Base-by-base conservation (phyloP, 2,329 filamentous ascomycete genomes). In the Colletotrichum sp. region DNA sequence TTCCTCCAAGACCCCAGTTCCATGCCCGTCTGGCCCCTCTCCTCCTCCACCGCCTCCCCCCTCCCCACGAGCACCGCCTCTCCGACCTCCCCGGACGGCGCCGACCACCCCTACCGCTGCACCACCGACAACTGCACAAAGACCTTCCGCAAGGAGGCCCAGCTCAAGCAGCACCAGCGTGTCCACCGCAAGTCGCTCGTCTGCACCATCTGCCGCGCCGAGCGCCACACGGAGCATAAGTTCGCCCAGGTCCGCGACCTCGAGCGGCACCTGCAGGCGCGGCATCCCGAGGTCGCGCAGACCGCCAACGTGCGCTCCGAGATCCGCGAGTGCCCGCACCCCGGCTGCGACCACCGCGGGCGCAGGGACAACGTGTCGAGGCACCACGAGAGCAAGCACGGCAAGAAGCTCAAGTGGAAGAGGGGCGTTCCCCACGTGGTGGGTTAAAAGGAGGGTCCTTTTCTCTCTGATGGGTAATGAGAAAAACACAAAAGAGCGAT, bases 241-340 rank as follows among this genome's bases (percentile, higher is more conserved):
- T 78, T 78, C 69, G 77, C 77, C 48, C 77, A 78, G 69, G 77
- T 78, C 10, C 77, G 77, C 15, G 77, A 78, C 64, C 77, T 78
- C 69, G 77, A 78, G 77, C 75, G 77, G 8, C 77, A 78, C 75
- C 43, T 78, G 65, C 77, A 77, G 75, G 77, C 76, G 15, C 75
- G 77, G 12, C 77, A 78, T 70, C 65, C 39, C 16, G 75, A 76
- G 43, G 75, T 76, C 6, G 77, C 77, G 8, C 69, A 66, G 36
- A 68, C 52, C 10, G 39, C 66, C 25, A 77, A 78, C 66, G 72
- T 78, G 18, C 71, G 77, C 43, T 77, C 77, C 66, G 77, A 78
- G 72, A 65, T 75, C 55, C 69, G 77, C 34, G 67, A 70, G 69
- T 78, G 77, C 43, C 77, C 77, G 12, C 67, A 70, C 39, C 52